phyloP scores from a whole-genome alignment of 441 rosid genomes.

The Jatropha multifida region DNA sequence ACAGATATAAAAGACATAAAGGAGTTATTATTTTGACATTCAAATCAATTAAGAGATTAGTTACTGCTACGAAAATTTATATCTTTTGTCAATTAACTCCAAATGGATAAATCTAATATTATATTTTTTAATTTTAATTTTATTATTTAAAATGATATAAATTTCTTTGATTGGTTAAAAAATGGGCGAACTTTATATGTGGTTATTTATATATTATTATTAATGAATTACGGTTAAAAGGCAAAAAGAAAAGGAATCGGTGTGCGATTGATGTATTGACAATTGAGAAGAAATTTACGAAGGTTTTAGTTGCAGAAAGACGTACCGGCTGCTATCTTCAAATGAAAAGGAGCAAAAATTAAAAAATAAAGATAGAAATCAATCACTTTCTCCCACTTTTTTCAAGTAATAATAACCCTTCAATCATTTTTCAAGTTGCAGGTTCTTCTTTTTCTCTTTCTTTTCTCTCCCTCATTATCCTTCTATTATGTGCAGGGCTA shows the following conservation, averaged over 20 bases:
- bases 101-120: no score
- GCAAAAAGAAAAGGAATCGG: background rate
- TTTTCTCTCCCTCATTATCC: background rate
- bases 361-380: background rate
- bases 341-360: background rate
- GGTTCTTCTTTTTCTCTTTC: background rate
- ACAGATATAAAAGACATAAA: no score
- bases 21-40: no score
- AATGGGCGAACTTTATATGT: no score
- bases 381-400: background rate
- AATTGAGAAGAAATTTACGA: background rate
- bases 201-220: no score
- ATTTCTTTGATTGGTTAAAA: no score
- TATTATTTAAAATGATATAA: no score
- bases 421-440: conserved; percentile 1
- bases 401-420: background rate
- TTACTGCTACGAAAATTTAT: no score
- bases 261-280: background rate
- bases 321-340: background rate
- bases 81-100: no score
- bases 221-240: no score
- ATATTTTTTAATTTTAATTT: no score
- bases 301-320: background rate
- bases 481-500: background rate
- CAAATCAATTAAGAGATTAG: no score